These are phyloP conservation scores for Nicotiana tabacum DNA, from an alignment of 257 asterid genomes.

Conservation along the genomic window DNA sequence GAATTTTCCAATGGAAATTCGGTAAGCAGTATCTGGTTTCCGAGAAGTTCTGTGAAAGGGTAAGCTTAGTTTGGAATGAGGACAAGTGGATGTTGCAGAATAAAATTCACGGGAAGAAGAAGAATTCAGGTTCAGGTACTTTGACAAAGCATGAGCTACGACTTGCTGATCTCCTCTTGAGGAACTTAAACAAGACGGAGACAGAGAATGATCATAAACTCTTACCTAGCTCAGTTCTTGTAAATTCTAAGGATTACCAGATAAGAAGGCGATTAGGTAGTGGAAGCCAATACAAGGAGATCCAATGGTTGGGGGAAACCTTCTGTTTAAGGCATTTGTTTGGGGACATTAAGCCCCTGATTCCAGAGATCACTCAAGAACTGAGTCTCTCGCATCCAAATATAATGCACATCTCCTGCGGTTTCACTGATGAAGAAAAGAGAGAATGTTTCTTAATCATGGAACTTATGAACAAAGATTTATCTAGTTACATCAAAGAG, in stretches of 20 bases:
- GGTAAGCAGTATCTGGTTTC: slow-evolving; percentile 49
- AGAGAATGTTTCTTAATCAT: slow-evolving; percentile 66
- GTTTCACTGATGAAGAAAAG: slow-evolving; percentile 63
- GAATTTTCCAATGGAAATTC: slow-evolving; percentile 43
- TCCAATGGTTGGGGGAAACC: slow-evolving; percentile 89
- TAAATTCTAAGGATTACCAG: slow-evolving; percentile 63
- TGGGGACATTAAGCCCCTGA: slow-evolving; percentile 43
- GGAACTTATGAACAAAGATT: slow-evolving; percentile 76
- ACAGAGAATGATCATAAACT: slow-evolving; percentile 20
- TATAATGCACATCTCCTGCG: slow-evolving; percentile 56
- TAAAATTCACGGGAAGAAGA: slow-evolving; percentile 36
- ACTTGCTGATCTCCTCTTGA: slow-evolving; percentile 53
- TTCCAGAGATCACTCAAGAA: slow-evolving; percentile 40
- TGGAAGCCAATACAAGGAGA: slow-evolving; percentile 72
- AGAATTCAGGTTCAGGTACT: slow-evolving; percentile 21
- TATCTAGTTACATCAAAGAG: slow-evolving; percentile 62
- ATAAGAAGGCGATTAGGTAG: slow-evolving; percentile 64
- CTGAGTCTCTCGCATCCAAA: slow-evolving; percentile 73
- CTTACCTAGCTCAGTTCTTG: slow-evolving; percentile 43
- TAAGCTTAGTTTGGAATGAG: slow-evolving; percentile 47
- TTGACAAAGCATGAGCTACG: slow-evolving; percentile 41
- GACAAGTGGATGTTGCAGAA: slow-evolving; percentile 47
- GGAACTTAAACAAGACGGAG: slow-evolving; percentile 33
- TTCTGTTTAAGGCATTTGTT: slow-evolving; percentile 65
- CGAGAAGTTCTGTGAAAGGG: slow-evolving; percentile 33